Base-by-base conservation (phyloP, 306 rosid species). In the Coriaria nepalensis region DNA sequence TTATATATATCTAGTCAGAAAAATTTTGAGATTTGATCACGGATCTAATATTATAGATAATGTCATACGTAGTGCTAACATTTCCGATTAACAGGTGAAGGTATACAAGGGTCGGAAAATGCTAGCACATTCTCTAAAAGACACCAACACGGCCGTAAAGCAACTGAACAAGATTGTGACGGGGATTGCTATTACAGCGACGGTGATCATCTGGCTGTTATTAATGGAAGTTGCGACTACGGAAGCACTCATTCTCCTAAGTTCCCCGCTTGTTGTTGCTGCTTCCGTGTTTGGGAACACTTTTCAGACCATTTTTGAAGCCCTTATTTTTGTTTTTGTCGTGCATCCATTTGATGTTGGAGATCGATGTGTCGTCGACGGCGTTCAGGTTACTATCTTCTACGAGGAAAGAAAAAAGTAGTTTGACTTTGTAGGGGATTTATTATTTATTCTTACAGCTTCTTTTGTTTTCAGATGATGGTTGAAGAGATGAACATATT, bases 291-390 rank as follows among this genome's bases (percentile, higher is more conserved):
- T 90, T 49, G 95, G 94, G 45, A 84, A 81, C 79, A 79, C 95
- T n/a, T 82, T 94, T 87, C 85, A 85, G 62, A 79, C 71, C 48
- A 66, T 79, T 58, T 85, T 90, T 51, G 98, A 90, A 70, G 86
- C 93, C 52, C 69, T 90, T 61, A 66, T 90, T 33, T 90, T 85
- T 5, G 98, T 90, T 50, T 90, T 90, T 60, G 85, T 90, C 2
- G 79, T 90, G 98, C 98, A 90, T 61, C 98, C 98, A 6, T 90
- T 85, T 55, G 98, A 85, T 50, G 98, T 90, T 5, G 95, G 95
- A 2, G 98, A 90, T 53, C 94, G 81, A 34, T 90, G 95, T 42
- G 92, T 82, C 33, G 37, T 90, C 2, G 95, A 90, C 45, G 93
- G 95, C 6, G 66, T 81, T 60, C 74, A 68, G 85, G 98, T 90